Base-by-base conservation (phyloP, 805 yeast genomes). In the Kluyveromyces wickerhamii region DNA sequence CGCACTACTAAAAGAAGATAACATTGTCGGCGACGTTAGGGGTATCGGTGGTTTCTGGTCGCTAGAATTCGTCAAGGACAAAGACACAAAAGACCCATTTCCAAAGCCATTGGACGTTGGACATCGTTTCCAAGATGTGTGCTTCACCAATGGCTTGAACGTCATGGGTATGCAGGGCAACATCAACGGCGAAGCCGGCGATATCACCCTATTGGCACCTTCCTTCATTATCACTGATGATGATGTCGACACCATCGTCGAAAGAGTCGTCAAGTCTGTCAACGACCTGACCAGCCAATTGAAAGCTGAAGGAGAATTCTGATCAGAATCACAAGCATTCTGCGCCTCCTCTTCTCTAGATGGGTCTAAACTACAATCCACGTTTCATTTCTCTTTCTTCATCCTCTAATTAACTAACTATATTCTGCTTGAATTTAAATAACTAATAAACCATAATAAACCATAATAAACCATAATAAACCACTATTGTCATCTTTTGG, bases 21-120 rank as follows among this genome's bases (percentile, higher is more conserved):
- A 55, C 34, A 60, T 66, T 34, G 74, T 65, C 15, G 82, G 79
- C 39, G 77, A 76, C 44, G 67, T 76, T 24, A 66, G 83, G 55
- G 83, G 83, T 36, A 60, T 72, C 38, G 82, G 81, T 41, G 70
- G 73, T 25, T 76, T 76, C 56, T 64, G 77, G 68, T 62, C 74
- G 4, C 47, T 76, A 30, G 82, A 76, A 52, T 60, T 73, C 34
- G 79, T 74, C 39, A 65, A 71, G 47, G 66, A 75, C 48, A 69
- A 63, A 42, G 52, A 47, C 12, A 67, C 79, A 13, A 74, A 72
- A 45, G 71, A 70, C 49, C 59, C 68, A 9, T 71, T 72, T 40
- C 63, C 59, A 21, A 52, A 60, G 27, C 47, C 50, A 12, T 37
- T 58, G 27, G 55, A 59, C 30, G 54, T 67, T 25, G 71, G 66